Percentiles rank a stretch among this genome's conserved stretches.
These are phyloP conservation scores for Carex kokanica DNA, from an alignment of 176 grass and related monocot genomes.

Conservation along the genomic window DNA sequence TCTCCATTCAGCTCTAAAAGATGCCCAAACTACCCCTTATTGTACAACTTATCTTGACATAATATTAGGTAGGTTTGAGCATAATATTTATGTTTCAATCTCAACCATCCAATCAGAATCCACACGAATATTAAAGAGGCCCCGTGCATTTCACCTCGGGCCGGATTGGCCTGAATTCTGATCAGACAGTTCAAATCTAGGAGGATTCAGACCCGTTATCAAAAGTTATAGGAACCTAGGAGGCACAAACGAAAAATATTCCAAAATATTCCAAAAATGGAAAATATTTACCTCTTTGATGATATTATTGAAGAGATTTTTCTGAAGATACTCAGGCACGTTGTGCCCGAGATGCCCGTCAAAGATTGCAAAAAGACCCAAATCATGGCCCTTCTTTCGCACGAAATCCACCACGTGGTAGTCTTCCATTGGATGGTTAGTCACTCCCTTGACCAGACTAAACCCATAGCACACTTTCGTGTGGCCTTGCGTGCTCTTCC, in stretches of 20 bases:
- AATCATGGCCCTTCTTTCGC: conserved; percentile 34
- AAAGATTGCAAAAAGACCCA: conserved; percentile 73
- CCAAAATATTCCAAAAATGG: background rate
- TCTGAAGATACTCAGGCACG: conserved; percentile 58
- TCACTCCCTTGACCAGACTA: conserved; percentile 58
- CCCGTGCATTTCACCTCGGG: no score
- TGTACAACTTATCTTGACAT: background rate
- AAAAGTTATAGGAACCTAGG: no score
- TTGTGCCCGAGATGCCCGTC: conserved; percentile 72
- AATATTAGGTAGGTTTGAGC: background rate
- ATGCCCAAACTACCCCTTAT: background rate
- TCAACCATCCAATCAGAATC: no score
- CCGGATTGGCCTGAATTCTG: no score
- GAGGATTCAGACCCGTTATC: no score
- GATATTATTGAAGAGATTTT: conserved; percentile 68
- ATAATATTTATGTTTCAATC: no score
- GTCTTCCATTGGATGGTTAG: conserved; percentile 85
- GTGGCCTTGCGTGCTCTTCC: conserved; percentile 40
- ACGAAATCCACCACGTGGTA: conserved; percentile 55
- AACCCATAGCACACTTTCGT: conserved; percentile 57
- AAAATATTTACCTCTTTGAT: conserved; percentile 45
- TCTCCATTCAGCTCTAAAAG: background rate
- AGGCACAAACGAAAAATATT: conserved; percentile 2
- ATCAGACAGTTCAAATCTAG: no score
- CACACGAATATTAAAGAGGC: no score